Conservation (phyloP, 176 grass and related monocot genomes). For the Echinochloa phyllopogon region DNA sequence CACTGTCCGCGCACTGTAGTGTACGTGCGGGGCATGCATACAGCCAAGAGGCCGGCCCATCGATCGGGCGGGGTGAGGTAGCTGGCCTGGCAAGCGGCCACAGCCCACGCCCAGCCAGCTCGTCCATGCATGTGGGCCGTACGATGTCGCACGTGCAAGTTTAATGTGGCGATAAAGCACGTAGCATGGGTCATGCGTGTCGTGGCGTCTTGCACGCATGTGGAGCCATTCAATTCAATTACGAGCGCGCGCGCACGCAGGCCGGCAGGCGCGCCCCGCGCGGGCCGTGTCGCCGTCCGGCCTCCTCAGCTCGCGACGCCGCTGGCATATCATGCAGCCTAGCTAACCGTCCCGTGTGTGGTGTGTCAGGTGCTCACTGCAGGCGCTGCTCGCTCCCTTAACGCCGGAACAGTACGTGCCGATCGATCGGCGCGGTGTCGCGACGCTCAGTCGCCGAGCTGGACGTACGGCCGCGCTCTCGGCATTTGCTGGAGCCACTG, state of each 20-base stretch:
- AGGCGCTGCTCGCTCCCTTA: slow-evolving; percentile 8
- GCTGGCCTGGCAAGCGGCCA: background rate
- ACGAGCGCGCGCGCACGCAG: background rate
- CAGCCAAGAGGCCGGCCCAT: background rate
- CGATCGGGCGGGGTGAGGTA: no score
- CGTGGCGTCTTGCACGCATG: background rate
- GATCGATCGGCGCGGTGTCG: background rate
- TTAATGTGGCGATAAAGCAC: slow-evolving; percentile 29
- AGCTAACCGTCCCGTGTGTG: slow-evolving; percentile 3
- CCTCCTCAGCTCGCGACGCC: background rate
- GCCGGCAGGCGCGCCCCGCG: no score
- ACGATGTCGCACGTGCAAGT: slow-evolving; percentile 50
- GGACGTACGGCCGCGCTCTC: background rate
- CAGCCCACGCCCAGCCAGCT: background rate
- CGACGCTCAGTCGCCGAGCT: slow-evolving; percentile 8
- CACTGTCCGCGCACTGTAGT: background rate
- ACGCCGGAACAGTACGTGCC: slow-evolving; percentile 38
- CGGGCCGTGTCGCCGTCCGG: background rate
- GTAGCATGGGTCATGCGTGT: background rate
- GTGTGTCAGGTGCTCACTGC: slow-evolving; percentile 41
- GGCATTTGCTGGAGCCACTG: slow-evolving; percentile 14
- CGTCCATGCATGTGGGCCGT: slow-evolving; percentile 29
- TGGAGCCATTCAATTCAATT: slow-evolving; percentile 50
- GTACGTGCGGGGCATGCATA: slow-evolving; percentile 27
- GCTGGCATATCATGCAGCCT: no score